Evolutionary conservation across 2,329 filamentous ascomycete species (phyloP), one percentile per base, ranked within the genome.

Genomic region (Xenoacremonium recifei): DNA sequence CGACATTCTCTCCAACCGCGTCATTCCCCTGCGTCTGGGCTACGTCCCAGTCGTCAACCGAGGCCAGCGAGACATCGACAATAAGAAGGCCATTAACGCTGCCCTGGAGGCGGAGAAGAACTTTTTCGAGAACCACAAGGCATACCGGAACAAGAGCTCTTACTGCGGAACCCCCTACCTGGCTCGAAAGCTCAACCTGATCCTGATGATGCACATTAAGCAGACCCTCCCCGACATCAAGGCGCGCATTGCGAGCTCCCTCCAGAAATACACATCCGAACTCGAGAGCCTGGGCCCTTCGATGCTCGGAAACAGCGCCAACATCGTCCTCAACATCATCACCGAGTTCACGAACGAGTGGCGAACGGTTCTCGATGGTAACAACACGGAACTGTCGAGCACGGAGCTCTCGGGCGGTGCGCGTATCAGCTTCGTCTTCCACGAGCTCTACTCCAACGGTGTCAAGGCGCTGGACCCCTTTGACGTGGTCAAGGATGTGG

Each of bases 131-230:
- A 92, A 92, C 68, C 93, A 99, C 79, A 95, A 95, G 73, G 92
- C 93, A 23, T 99, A 99, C 70, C 82, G 91, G 47, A 99, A 97
- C 72, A 99, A 99, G 82, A 91, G 89, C 63, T 88, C 91, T 5
- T 99, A 99, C 77, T 99, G 93, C 68, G 93, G 93, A 66, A 99
- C 93, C 3, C 93, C 93, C 4, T 99, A 99, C 63, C 76, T 99
- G 46, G 93, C 93, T 4, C 84, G 92, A 55, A 99, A 99, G 72
- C 81, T 99, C 47, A 99, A 99, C 70, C 77, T 99, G 60, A 97
- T 99, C 62, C 79, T 99, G 56, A 97, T 99, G 92, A 99, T 99
- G 93, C 93, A 99, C 75, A 99, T 99, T 76, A 99, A 99, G 72
- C 92, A 99, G 73, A 99, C 93, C 2, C 80, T 99, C 12, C 93